Percentiles rank a stretch among this genome's conserved stretches.
phyloP scores from a whole-genome alignment of 768 basidiomycete genomes.

The Cystobasidium tubakii region DNA sequence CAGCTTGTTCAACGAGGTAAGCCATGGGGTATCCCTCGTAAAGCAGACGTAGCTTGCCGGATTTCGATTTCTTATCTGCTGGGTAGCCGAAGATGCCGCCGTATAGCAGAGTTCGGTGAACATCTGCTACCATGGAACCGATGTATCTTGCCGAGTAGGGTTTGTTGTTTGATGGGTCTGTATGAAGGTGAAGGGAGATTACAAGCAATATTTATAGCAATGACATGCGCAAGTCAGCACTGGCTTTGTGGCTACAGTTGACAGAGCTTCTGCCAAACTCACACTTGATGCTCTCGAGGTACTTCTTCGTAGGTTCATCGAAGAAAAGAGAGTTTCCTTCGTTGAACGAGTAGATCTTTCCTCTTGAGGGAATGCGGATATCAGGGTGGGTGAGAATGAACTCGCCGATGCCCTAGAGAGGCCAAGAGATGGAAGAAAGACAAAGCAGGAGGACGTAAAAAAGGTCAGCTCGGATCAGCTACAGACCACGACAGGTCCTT shows the following conservation, averaged over 20 bases:
- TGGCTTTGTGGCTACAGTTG: too few relatives aligned
- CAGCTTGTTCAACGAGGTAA: slow-evolving; percentile 91
- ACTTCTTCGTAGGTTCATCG: slow-evolving; percentile 68
- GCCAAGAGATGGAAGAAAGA: too few relatives aligned
- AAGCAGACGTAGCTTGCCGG: slow-evolving; percentile 83
- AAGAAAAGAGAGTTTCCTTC: slow-evolving; percentile 97
- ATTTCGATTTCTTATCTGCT: slow-evolving; percentile 94
- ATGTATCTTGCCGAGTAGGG: slow-evolving; percentile 66
- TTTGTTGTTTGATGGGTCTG: slow-evolving; percentile 65
- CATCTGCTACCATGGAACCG: slow-evolving; percentile 98
- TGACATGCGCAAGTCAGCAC: too few relatives aligned
- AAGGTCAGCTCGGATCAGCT: background rate
- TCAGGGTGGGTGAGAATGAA: slow-evolving; percentile 98
- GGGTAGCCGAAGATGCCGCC: slow-evolving; percentile 99
- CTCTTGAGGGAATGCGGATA: slow-evolving; percentile 84
- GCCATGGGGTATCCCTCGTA: slow-evolving; percentile 99
- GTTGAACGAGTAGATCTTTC: slow-evolving; percentile 99
- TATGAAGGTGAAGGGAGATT: background rate
- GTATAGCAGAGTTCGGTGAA: slow-evolving; percentile 89
- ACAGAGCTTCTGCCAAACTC: background rate
- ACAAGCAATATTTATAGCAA: too few relatives aligned
- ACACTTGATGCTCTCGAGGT: slow-evolving; percentile 79
- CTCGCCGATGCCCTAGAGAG: slow-evolving; percentile 83
- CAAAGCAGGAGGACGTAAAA: background rate
- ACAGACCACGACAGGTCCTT: too few relatives aligned